Percentiles rank a stretch among this genome's conserved stretches.
Conservation (phyloP, 192 early-diverging fungal species). For the Umbelopsis vinacea region DNA sequence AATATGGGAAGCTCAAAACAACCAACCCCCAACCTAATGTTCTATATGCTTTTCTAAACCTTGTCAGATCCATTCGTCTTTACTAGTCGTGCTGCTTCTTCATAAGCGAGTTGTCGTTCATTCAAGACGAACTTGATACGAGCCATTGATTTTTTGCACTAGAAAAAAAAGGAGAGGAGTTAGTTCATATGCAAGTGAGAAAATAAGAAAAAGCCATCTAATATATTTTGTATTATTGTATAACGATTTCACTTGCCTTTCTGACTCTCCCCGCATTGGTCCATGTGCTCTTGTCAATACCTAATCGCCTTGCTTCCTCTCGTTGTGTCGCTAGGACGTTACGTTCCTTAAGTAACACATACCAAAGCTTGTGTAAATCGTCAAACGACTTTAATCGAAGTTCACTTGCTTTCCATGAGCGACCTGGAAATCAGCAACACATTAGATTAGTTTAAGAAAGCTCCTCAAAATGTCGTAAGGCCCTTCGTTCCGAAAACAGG, state of each 20-base stretch:
- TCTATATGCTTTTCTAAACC: not conserved
- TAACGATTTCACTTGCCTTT: conserved; percentile 50
- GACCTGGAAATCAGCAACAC: conserved; percentile 65
- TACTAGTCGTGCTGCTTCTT: conserved; percentile 36
- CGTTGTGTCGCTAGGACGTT: conserved; percentile 77
- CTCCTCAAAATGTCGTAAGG: no score
- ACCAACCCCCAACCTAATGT: not conserved
- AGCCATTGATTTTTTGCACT: conserved; percentile 86
- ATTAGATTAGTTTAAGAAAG: no score
- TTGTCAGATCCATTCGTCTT: not conserved
- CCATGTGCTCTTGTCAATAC: conserved; percentile 57
- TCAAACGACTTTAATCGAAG: conserved; percentile 94
- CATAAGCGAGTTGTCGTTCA: conserved; percentile 72
- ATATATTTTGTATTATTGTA: not conserved
- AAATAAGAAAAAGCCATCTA: not conserved
- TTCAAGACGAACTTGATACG: conserved; percentile 80
- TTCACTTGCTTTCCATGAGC: conserved; percentile 89
- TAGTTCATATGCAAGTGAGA: conserved; percentile 12
- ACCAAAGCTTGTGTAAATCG: conserved; percentile 97
- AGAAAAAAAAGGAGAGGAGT: not conserved
- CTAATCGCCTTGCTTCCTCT: conserved; percentile 67
- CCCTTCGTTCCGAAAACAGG: not conserved
- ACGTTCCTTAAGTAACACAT: conserved; percentile 83
- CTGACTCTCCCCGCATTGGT: conserved; percentile 64
- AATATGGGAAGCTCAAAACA: conserved; percentile 15